A percentile compares a stretch with the other conserved stretches of the same genome.
Conservation (phyloP, 1,139 yeast genomes). For the Taphrina sp. region DNA sequence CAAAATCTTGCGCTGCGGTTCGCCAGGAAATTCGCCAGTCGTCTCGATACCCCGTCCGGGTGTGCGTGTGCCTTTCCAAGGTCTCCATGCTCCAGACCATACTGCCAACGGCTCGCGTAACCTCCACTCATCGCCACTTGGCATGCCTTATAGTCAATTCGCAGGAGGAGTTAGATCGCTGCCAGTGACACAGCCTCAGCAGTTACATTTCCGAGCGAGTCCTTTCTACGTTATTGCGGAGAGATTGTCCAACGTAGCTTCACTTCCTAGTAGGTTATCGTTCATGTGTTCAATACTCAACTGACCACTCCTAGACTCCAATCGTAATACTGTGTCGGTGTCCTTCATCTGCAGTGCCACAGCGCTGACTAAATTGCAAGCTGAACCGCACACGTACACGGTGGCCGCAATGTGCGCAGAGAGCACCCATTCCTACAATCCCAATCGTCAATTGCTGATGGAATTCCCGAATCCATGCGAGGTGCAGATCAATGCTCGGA, state of each 20-base stretch:
- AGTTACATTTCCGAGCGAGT: conserved; percentile 39
- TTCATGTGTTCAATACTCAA: too few relatives aligned
- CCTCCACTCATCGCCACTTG: not conserved
- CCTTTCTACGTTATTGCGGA: conserved; percentile 42
- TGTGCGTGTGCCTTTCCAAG: too few relatives aligned
- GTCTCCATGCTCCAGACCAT: too few relatives aligned
- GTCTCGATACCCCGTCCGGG: too few relatives aligned
- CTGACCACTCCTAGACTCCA: conserved; percentile 8
- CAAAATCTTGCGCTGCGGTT: conserved; percentile 16
- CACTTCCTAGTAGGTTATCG: conserved; percentile 15
- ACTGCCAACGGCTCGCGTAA: too few relatives aligned
- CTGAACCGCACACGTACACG: not conserved
- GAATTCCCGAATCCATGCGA: conserved; percentile 41
- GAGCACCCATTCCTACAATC: conserved; percentile 8
- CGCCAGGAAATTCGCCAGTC: too few relatives aligned
- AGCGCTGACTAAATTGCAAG: not conserved
- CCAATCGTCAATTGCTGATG: conserved; percentile 36
- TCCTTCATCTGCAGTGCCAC: conserved; percentile 17
- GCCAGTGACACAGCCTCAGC: conserved; percentile 12
- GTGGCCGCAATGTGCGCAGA: conserved; percentile 20
- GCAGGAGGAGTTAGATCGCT: not conserved
- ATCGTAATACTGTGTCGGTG: conserved; percentile 18
- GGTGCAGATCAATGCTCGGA: conserved; percentile 39
- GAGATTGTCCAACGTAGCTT: conserved; percentile 36
- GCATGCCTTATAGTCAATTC: conserved; percentile 1